Conservation (phyloP, 1,139 yeast species). For the Geotrichum klebahnii region DNA sequence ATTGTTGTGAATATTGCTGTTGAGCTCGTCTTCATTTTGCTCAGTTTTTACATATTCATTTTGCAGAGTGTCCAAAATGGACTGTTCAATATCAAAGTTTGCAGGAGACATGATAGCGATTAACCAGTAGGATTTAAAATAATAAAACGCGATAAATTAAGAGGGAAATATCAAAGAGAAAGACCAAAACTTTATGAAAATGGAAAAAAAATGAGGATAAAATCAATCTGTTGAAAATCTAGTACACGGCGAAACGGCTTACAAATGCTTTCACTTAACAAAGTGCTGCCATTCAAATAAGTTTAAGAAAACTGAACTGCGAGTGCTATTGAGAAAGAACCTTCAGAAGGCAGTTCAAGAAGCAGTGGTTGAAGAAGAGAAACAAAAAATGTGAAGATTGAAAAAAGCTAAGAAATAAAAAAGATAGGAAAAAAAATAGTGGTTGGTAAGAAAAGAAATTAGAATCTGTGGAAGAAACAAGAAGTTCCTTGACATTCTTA, state of each 20-base stretch:
- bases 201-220: not conserved
- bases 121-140: no score
- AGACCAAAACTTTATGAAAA: not conserved
- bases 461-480: not conserved
- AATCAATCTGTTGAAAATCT: not conserved
- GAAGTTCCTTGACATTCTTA: not conserved
- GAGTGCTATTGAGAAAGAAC: not conserved
- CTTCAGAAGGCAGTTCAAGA: not conserved
- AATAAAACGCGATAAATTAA: no score
- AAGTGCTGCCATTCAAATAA: not conserved
- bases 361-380: not conserved
- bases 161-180: not conserved
- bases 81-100: slow-evolving; percentile 11
- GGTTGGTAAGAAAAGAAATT: slow-evolving; percentile 2
- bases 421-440: not conserved
- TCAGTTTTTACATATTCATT: not conserved
- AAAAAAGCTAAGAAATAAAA: not conserved
- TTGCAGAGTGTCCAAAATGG: not conserved
- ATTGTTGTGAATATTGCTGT: not conserved
- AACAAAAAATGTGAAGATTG: not conserved
- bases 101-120: slow-evolving; percentile 15
- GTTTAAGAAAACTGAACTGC: no score
- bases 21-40: not conserved
- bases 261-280: not conserved
- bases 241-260: not conserved